A percentile compares a stretch with the other conserved stretches of the same genome.
Evolutionary conservation across 2,329 filamentous ascomycete genomes (phyloP).

Genomic region (Aspergillaceae sp.): DNA sequence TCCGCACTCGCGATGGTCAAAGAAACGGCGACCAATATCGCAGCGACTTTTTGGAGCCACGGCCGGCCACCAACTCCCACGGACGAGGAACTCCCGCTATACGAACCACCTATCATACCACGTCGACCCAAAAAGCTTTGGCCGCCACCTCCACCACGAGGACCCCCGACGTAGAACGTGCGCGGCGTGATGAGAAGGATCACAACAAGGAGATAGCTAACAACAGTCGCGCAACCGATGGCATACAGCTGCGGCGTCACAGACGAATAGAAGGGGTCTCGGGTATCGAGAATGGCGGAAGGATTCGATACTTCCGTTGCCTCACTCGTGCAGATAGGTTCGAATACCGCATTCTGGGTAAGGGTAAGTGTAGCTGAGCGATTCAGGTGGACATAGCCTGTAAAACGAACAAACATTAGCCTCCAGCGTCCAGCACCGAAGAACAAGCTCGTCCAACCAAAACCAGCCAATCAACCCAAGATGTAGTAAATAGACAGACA

Average conservation of each 20-base stretch:
- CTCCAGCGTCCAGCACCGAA: too few species aligned
- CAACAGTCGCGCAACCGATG: conserved; percentile 80
- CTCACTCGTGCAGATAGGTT: conserved; percentile 40
- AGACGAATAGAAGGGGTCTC: conserved; percentile 87
- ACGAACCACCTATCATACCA: conserved; percentile 76
- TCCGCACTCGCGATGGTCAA: conserved; percentile 89
- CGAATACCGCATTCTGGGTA: conserved; percentile 41
- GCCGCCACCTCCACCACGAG: conserved; percentile 44
- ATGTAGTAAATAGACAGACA: conserved; percentile 25
- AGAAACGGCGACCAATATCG: conserved; percentile 62
- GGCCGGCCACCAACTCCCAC: conserved; percentile 85
- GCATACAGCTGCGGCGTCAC: conserved; percentile 90
- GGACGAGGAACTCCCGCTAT: conserved; percentile 54
- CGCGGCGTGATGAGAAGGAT: conserved; percentile 93
- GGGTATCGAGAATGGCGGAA: conserved; percentile 55
- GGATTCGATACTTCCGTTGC: conserved; percentile 26
- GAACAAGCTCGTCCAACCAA: conserved; percentile 1
- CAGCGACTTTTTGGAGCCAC: conserved; percentile 75
- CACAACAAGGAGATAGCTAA: conserved; percentile 84
- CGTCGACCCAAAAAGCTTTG: conserved; percentile 65
- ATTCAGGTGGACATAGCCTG: conserved; percentile 37
- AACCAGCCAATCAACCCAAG: conserved; percentile 3
- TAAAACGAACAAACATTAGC: background rate
- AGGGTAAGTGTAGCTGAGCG: conserved; percentile 37
- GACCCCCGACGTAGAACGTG: conserved; percentile 78